A percentile compares a stretch with the other conserved stretches of the same genome.
Conservation (phyloP, 2,329 filamentous ascomycete genomes). For the Aureobasidium sp. region DNA sequence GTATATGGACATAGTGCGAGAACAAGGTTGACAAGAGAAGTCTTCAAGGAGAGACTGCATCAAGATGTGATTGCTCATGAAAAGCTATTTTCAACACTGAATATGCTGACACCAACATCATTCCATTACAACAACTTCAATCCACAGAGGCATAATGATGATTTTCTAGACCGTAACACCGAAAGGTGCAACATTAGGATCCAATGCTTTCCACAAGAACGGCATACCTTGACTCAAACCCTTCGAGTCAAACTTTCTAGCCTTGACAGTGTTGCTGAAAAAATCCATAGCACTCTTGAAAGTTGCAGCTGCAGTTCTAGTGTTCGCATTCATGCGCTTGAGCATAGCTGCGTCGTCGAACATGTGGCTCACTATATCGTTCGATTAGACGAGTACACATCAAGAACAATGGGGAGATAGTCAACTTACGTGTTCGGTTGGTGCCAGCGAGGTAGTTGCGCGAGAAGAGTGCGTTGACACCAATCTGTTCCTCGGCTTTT, state of each 20-base stretch:
- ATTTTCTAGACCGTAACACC: not conserved
- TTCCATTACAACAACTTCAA: too few relatives aligned
- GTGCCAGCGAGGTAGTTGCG: not conserved
- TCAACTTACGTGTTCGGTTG: not conserved
- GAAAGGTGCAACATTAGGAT: not conserved
- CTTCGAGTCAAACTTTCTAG: not conserved
- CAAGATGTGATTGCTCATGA: too few relatives aligned
- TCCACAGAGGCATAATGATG: too few relatives aligned
- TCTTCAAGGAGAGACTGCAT: too few relatives aligned
- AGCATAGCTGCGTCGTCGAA: not conserved
- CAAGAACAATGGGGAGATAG: not conserved
- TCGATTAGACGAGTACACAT: not conserved
- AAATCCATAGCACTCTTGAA: not conserved
- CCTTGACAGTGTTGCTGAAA: not conserved
- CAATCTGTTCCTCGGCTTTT: not conserved
- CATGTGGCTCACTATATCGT: not conserved
- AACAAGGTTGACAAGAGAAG: too few relatives aligned
- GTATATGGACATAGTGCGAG: too few relatives aligned
- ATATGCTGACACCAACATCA: too few relatives aligned
- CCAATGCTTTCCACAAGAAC: not conserved
- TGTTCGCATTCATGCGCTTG: not conserved
- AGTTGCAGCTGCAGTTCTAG: not conserved
- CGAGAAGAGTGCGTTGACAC: not conserved
- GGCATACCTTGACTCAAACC: constrained; percentile 1
- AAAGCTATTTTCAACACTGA: too few relatives aligned